These are phyloP conservation scores for Microbotryum scabiosae DNA, from an alignment of 1,284 basidiomycete species.

Conservation along the genomic window DNA sequence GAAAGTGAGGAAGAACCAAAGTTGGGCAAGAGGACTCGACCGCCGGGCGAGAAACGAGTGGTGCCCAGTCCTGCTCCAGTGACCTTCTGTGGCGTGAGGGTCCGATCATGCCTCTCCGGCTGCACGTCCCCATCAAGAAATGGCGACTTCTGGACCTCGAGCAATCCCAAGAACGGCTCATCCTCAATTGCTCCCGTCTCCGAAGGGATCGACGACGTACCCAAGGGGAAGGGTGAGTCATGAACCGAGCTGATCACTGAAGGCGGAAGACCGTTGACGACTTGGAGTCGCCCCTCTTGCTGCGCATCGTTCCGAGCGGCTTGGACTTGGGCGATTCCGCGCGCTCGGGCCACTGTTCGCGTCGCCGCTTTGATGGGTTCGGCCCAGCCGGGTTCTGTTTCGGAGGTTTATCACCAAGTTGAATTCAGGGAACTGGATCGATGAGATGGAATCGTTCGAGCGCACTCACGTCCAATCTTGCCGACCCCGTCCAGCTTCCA, in stretches of 20 bases:
- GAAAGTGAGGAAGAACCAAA: slow-evolving; percentile 1
- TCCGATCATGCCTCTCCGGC: too few species aligned
- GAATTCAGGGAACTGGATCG: neutral
- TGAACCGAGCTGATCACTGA: slow-evolving; percentile 26
- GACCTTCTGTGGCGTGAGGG: neutral
- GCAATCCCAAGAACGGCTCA: too few species aligned
- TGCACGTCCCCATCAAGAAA: too few species aligned
- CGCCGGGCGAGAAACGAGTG: slow-evolving; percentile 10
- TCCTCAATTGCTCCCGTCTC: neutral
- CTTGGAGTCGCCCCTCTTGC: slow-evolving; percentile 48
- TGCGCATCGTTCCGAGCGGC: slow-evolving; percentile 37
- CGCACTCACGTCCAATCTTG: slow-evolving; percentile 68
- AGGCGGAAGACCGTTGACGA: slow-evolving; percentile 64
- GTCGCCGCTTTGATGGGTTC: slow-evolving; percentile 78
- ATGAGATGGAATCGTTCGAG: slow-evolving; percentile 19
- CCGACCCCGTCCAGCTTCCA: slow-evolving; percentile 88
- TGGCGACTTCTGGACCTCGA: too few species aligned
- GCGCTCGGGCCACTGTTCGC: slow-evolving; percentile 55
- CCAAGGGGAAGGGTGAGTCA: slow-evolving; percentile 44
- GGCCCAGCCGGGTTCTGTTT: slow-evolving; percentile 77
- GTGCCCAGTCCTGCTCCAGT: slow-evolving; percentile 1
- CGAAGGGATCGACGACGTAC: slow-evolving; percentile 45
- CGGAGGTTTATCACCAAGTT: slow-evolving; percentile 19
- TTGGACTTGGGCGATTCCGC: slow-evolving; percentile 67
- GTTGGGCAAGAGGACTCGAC: neutral